Evolutionary conservation across 768 basidiomycete genomes (phyloP), one percentile per base, ranked within the genome.

Genomic region (Hirschioporus abietinus): DNA sequence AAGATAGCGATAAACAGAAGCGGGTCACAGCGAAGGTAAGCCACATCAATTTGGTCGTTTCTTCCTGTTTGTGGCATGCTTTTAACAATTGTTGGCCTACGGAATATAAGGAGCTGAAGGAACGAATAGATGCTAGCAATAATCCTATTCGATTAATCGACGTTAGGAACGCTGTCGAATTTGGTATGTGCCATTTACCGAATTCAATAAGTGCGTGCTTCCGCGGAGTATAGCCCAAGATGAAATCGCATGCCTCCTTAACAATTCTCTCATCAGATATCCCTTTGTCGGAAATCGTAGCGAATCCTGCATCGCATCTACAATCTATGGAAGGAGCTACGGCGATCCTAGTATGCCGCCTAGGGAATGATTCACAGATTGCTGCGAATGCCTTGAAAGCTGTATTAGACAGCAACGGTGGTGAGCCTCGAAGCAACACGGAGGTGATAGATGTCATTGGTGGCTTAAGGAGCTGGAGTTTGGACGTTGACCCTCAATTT

Each of bases 301-400:
- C 84, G 1, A 78, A 88, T 65, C 95, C 93, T 0, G 68, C 74
- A n/a, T 70, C 76, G 1, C 75, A 80, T 64, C 63, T 87, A n/a
- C 72, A 78, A 7, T 52, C 69, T 2, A 69, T 72, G 57, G 62
- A 67, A 10, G 75, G 79, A 9, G 61, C 74, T 20, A 70, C 75
- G 2, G 79, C 79, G 7, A 87, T 87, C 67, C 78, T 97, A 20
- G 76, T 97, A 27, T 99, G 96, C 76, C 84, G 93, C 34, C 80
- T 94, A 24, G 96, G 96, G 5, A 99, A 98, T 72, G 96, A 98
- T 75, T 96, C 94, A 0, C 92, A 94, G 74, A 84, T 93, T 23
- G 96, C 95, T 34, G 95, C 88, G 0, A 81, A 87, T 36, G 87
- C 88, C 6, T 72, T 93, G 23, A 64, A 68, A 27, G 5, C 65